Base-by-base conservation (phyloP, 345 rosid genomes). In the Salix dunnii region DNA sequence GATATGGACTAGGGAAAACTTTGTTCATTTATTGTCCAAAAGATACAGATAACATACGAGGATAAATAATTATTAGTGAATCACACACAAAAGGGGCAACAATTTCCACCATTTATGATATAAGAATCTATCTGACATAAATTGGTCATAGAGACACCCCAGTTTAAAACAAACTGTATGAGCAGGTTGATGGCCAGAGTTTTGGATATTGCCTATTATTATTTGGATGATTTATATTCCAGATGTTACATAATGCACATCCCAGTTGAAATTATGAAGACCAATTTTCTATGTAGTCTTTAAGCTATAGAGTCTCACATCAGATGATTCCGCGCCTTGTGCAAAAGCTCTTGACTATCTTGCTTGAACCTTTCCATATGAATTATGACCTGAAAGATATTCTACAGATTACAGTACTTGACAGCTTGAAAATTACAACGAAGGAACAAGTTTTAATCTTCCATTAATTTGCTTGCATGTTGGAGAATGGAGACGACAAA, bases 301-400 rank as follows among this genome's bases (percentile, higher is more conserved):
- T 6, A 35, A 53, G 77, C 64, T 49, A 69, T 17, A 27, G 62
- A 71, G 80, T 72, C 85, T 84, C 75, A 90, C 97, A 58, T 84
- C 68, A 90, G 68, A 82, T 87, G 85, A 65, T 81, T 86, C 27
- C 79, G 85, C 23, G 92, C 83, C 79, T 88, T 89, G 21, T 77
- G 38, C 5, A 89, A 76, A 71, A 82, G 86, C 82, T 87, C 85
- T 74, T 81, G 87, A 71, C 74, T 83, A 9, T 87, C 89, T 85
- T 90, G 96, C 88, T 91, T 93, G 81, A 86, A 89, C 67, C 75
- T 89, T 86, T 95, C 97, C 97, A 95, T 95, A 68, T 87, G 89
- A 78, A 87, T 82, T 76, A 95, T 90, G 72, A 91, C 93, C 91
- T 90, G 86, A 60, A 71, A 67, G 46, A 55, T 43, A 69, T 42